Percentiles rank a stretch among this genome's conserved stretches.
These are phyloP conservation scores for Neurospora sp. DNA, from an alignment of 2,329 filamentous ascomycete genomes.

Conservation along the genomic window DNA sequence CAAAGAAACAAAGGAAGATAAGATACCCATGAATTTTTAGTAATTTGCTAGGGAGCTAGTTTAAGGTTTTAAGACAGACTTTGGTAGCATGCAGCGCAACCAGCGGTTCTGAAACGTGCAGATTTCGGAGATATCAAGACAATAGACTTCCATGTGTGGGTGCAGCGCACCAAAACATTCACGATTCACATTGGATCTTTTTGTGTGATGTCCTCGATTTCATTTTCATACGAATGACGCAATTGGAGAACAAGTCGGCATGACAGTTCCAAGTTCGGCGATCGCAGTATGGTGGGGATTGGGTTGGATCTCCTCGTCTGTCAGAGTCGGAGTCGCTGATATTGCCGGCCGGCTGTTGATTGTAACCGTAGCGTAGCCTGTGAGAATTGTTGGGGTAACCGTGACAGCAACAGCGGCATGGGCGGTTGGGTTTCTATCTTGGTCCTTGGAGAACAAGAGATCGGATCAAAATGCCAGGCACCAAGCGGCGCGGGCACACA, in stretches of 20 bases:
- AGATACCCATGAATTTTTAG: background rate
- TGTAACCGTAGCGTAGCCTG: background rate
- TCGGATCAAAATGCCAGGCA: background rate
- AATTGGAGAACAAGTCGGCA: background rate
- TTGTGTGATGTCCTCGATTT: background rate
- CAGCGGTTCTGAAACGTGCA: background rate
- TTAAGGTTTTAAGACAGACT: background rate
- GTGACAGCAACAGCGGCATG: background rate
- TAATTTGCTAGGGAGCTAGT: background rate
- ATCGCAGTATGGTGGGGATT: background rate
- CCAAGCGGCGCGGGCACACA: background rate
- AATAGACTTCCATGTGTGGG: background rate
- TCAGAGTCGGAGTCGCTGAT: background rate
- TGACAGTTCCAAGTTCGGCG: background rate
- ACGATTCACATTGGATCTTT: background rate
- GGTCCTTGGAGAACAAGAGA: background rate
- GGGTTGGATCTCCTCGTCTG: background rate
- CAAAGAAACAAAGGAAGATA: background rate
- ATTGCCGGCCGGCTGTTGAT: background rate
- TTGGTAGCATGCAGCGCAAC: background rate
- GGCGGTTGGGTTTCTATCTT: background rate
- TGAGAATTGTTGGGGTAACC: background rate
- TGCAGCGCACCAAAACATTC: background rate
- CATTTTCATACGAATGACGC: background rate
- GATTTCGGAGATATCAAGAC: background rate